Evolutionary conservation across 2,329 filamentous ascomycete species (phyloP), one percentile per base, ranked within the genome.

Genomic region (Zelopaecilomyces penicillatus): DNA sequence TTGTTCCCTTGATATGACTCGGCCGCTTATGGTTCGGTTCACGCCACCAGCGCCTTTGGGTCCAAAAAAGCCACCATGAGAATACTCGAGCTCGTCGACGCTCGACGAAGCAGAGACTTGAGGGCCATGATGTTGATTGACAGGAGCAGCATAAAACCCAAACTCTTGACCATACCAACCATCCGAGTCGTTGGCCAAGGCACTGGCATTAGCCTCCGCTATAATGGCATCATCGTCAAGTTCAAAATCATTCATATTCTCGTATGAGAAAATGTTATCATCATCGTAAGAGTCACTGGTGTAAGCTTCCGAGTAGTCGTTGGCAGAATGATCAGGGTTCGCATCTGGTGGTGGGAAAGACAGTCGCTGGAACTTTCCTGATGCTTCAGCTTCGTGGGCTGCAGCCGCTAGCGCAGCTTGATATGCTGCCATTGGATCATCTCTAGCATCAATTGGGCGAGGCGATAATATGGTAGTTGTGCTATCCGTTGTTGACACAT

Each of bases 111-210:
- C 67, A 5, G 71, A 65, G 34, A 69, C 68, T 44, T 68, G 66
- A 30, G 67, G 69, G 19, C 70, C 72, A 39, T 71, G 61, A 34
- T 64, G 65, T 8, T 66, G 61, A 11, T 60, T 60, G 5, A 66
- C 53, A 0, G 78, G 76, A 2, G 73, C 70, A 1, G 90, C 88
- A 62, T 95, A 98, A 63, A 98, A 98, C 1, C 89, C 90, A 58
- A 98, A 98, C 61, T 98, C 93, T 54, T 89, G 84, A 0, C 93
- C 93, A 58, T 98, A 98, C 69, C 93, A 94, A 1, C 88, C 91
- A 51, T 96, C 91, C 5, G 83, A 83, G 57, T 98, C 93, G 53
- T 88, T 90, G 38, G 93, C 91, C 6, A 98, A 73, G 1, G 86
- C 93, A 60, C 93, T 90, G 1, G 91, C 90, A 55, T 98, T 98